Evolutionary conservation across 768 basidiomycete genomes (phyloP).

Genomic region (Pleurotus platypus): DNA sequence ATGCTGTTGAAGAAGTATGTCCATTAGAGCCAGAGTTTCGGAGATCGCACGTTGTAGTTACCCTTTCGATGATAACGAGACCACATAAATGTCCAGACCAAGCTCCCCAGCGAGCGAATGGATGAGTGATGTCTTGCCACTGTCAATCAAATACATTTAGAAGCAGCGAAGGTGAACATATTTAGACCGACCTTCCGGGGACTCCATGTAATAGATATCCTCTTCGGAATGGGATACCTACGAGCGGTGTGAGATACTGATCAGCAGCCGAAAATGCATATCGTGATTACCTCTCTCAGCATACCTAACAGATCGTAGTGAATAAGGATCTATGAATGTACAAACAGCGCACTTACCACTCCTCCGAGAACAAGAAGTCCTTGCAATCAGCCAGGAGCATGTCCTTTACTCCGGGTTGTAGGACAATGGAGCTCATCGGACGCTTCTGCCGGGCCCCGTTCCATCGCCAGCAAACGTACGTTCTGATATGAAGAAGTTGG

Average conservation of each 20-base stretch:
- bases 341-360: conserved; percentile 57
- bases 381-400: conserved; percentile 87
- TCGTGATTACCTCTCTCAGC: conserved; percentile 70
- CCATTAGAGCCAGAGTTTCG: conserved; percentile 13
- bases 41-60: conserved; percentile 27
- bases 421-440: conserved; percentile 89
- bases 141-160: conserved; percentile 25
- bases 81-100: conserved; percentile 87
- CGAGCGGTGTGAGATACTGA: conserved; percentile 13
- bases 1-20: conserved; percentile 45
- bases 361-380: conserved; percentile 80
- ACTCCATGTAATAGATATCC: conserved; percentile 85
- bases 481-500: conserved; percentile 30
- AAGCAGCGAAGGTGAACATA: conserved; percentile 2
- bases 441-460: conserved; percentile 86
- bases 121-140: conserved; percentile 84
- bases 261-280: conserved; percentile 11
- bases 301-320: conserved; percentile 53
- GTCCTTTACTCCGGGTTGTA: conserved; percentile 87
- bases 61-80: conserved; percentile 87
- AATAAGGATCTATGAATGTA: conserved; percentile 14
- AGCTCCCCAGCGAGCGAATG: conserved; percentile 84
- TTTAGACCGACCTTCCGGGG: conserved; percentile 62
- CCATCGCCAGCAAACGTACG: conserved; percentile 81
- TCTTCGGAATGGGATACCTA: conserved; percentile 85